Conservation (phyloP, 106 monocot genomes). For the Amphibolis antarctica region DNA sequence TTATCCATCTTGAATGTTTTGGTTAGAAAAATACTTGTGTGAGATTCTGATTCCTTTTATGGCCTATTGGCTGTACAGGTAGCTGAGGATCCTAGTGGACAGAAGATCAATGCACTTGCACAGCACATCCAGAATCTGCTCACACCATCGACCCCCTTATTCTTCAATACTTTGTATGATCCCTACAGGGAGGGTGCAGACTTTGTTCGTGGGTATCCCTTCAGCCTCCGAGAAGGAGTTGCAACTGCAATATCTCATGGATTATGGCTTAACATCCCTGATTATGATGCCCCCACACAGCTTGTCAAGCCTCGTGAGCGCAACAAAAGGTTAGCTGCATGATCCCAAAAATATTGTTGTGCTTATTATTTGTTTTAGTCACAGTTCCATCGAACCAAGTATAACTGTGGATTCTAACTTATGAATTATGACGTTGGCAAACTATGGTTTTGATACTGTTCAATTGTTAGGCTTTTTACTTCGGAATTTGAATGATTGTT, state of each 20-base stretch:
- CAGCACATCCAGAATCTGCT: conserved; percentile 27
- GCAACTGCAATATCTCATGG: conserved; percentile 5
- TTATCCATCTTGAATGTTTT: no score
- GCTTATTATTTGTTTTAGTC: neutral
- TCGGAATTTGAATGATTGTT: no score
- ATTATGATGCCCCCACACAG: conserved; percentile 14
- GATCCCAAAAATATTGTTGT: neutral
- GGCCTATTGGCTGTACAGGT: conserved; percentile 6
- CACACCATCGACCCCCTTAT: conserved; percentile 14
- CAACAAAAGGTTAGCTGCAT: conserved; percentile 1
- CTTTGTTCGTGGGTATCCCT: conserved; percentile 14
- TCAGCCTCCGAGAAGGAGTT: conserved; percentile 12
- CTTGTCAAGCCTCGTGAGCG: conserved; percentile 13
- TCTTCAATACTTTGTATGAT: conserved; percentile 14
- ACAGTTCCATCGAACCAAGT: neutral
- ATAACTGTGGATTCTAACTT: neutral
- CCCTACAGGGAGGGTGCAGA: conserved; percentile 12
- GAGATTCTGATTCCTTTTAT: no score
- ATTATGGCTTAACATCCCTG: conserved; percentile 13
- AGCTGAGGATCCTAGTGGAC: conserved; percentile 17
- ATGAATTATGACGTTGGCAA: neutral
- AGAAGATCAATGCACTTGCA: conserved; percentile 21
- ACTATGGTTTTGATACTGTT: no score
- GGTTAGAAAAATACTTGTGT: no score
- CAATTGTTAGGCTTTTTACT: no score